Conservation (phyloP, 768 basidiomycete genomes). For the Leccinum truebloodii region DNA sequence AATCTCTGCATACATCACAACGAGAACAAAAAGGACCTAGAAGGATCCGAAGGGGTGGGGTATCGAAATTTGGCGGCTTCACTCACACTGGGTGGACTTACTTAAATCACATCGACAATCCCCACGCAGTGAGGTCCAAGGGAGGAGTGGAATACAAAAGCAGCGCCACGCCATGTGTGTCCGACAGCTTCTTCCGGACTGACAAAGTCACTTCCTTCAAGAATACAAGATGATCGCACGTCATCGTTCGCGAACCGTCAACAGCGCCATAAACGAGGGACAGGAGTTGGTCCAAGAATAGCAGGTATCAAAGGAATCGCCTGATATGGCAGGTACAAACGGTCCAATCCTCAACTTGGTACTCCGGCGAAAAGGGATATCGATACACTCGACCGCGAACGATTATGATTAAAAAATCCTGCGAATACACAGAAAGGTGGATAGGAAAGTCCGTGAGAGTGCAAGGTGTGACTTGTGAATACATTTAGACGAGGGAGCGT, state of each 20-base stretch:
- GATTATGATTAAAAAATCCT: constrained; percentile 4
- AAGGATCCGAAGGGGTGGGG: constrained; percentile 11
- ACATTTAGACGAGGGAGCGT: neutral
- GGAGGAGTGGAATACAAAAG: constrained; percentile 22
- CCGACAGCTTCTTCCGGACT: constrained; percentile 4
- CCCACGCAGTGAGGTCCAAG: neutral
- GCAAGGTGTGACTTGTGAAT: constrained; percentile 9
- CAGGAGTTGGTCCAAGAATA: constrained; percentile 20
- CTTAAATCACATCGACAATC: constrained; percentile 17
- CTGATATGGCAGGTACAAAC: constrained; percentile 29
- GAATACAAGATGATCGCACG: constrained; percentile 26
- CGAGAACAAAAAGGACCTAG: constrained; percentile 6
- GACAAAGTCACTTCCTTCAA: constrained; percentile 26
- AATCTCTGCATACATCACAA: constrained; percentile 33
- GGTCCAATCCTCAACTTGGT: neutral
- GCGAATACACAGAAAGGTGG: constrained; percentile 13
- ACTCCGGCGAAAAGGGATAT: constrained; percentile 7
- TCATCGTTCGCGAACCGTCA: constrained; percentile 5
- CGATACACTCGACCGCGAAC: constrained; percentile 20
- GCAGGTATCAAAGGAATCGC: constrained; percentile 33
- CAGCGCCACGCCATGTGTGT: constrained; percentile 1
- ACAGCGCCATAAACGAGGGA: constrained; percentile 4
- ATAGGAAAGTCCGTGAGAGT: constrained; percentile 10
- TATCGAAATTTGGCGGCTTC: constrained; percentile 12
- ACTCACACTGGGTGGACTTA: neutral